Evolutionary conservation across 352 stramenopile species (phyloP).

Genomic region (Globisporangium cederbergense): DNA sequence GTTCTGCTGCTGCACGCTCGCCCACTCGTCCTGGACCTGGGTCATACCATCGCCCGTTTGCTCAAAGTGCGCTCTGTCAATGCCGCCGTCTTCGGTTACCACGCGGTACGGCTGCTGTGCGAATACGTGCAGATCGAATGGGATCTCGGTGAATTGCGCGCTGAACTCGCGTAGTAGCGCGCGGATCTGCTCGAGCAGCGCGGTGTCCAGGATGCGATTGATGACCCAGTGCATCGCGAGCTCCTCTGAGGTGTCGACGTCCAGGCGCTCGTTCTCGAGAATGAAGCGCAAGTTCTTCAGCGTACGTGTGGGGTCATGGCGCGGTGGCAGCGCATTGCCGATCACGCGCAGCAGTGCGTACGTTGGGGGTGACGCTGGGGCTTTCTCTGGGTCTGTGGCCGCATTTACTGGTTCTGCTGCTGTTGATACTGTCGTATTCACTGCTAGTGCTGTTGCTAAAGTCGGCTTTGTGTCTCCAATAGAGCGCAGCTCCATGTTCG

Average conservation of each 20-base stretch:
- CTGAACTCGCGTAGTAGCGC: constrained; percentile 33
- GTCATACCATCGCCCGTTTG: not conserved
- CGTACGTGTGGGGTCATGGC: constrained; percentile 36
- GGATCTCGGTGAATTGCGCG: constrained; percentile 38
- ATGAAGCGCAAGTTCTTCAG: constrained; percentile 49
- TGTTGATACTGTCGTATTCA: not conserved
- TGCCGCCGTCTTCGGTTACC: constrained; percentile 36
- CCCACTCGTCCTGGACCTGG: constrained; percentile 29
- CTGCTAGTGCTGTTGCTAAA: not conserved
- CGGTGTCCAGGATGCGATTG: constrained; percentile 39
- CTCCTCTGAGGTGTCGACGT: constrained; percentile 19
- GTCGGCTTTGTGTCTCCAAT: not conserved
- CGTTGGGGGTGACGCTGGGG: constrained; percentile 12
- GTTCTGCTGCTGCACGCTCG: constrained; percentile 25
- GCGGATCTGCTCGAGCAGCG: constrained; percentile 24
- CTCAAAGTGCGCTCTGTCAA: constrained; percentile 31
- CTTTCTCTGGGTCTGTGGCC: not conserved
- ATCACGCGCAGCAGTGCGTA: constrained; percentile 42
- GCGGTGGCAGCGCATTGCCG: constrained; percentile 49
- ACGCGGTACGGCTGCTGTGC: constrained; percentile 35
- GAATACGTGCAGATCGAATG: constrained; percentile 33
- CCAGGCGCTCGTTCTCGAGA: constrained; percentile 45
- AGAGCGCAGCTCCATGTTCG: constrained; percentile 3
- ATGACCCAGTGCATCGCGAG: constrained; percentile 47
- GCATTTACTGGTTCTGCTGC: too few relatives aligned